Evolutionary conservation across 2,329 filamentous ascomycete species (phyloP), one percentile per base, ranked within the genome.

Genomic region (Pseudopyricularia cyperi): DNA sequence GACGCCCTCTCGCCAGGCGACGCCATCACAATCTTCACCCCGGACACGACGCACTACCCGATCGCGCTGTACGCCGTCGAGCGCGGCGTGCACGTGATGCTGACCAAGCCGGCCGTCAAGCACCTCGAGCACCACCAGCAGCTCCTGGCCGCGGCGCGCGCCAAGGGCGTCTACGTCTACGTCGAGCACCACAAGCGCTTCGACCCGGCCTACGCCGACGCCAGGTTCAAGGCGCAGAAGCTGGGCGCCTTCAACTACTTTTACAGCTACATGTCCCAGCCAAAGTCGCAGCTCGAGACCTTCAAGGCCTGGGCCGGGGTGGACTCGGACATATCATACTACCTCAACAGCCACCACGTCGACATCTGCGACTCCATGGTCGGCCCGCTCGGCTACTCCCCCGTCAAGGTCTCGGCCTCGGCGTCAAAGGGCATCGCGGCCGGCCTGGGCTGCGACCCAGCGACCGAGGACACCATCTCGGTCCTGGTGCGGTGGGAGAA

Each of bases 161-260:
- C 86, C 63, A 72, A 87, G 66, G 82, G 82, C 57, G 89, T 96
- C 54, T 91, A 90, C 65, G 89, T 95, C 57, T 95, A 88, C 71
- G 76, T 96, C 61, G 90, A 96, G 75, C 90, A 96, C 71, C 90
- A 96, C 78, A 96, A 96, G 75, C 88, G 91, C 53, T 96, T 84
- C 70, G 90, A 96, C 66, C 90, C 90, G 2, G 89, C 89, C 22
- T 96, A 96, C 71, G 81, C 87, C 14, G 90, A 96, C 66, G 91
- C 91, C 14, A 80, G 83, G 49, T 83, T 83, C 70, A 82, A 85
- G 60, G 87, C 88, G 14, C 71, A 80, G 63, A 81, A 75, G 51
- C 74, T 96, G 7, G 90, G 90, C 57, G 89, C 95, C 70, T 96
- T 96, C 80, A 95, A 95, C 75, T 96, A 96, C 76, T 96, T 95